Percentiles rank a stretch among this genome's conserved stretches.
phyloP scores from a whole-genome alignment of 2,329 filamentous ascomycete species.

The Fusarium napiforme region DNA sequence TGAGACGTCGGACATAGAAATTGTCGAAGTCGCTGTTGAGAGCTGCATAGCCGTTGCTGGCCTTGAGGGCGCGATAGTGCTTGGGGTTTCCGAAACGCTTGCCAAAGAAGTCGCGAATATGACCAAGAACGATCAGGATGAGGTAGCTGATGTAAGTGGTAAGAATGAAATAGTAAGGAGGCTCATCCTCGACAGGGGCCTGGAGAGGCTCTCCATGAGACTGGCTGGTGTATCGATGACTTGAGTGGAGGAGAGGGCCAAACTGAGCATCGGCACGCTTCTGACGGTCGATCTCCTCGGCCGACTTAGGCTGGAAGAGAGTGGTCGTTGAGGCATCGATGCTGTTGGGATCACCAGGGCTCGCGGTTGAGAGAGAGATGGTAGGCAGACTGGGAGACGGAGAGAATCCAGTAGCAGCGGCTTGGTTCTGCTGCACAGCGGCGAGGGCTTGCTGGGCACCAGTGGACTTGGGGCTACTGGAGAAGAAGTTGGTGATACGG shows the following conservation, averaged over 20 bases:
- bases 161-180: slow-evolving; percentile 94
- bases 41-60: slow-evolving; percentile 89
- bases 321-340: slow-evolving; percentile 79
- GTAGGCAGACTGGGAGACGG: slow-evolving; percentile 83
- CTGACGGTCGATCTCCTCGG: slow-evolving; percentile 81
- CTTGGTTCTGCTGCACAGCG: slow-evolving; percentile 69
- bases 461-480: slow-evolving; percentile 78
- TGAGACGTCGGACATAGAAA: slow-evolving; percentile 93
- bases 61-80: slow-evolving; percentile 82
- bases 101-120: slow-evolving; percentile 96
- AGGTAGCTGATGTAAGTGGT: slow-evolving; percentile 99
- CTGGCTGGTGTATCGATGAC: slow-evolving; percentile 89
- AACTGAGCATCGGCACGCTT: slow-evolving; percentile 89
- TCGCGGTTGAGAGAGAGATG: slow-evolving; percentile 90
- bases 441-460: slow-evolving; percentile 75
- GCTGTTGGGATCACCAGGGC: slow-evolving; percentile 76
- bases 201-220: slow-evolving; percentile 84
- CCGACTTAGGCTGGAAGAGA: slow-evolving; percentile 87
- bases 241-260: slow-evolving; percentile 81
- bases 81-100: slow-evolving; percentile 91
- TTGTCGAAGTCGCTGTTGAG: slow-evolving; percentile 99
- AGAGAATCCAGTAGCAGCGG: slow-evolving; percentile 70
- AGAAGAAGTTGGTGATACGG: slow-evolving; percentile 85
- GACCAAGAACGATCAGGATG: slow-evolving; percentile 92
- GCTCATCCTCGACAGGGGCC: slow-evolving; percentile 90